phyloP scores from a whole-genome alignment of 345 rosid species.

The Dipteronia sinensis region DNA sequence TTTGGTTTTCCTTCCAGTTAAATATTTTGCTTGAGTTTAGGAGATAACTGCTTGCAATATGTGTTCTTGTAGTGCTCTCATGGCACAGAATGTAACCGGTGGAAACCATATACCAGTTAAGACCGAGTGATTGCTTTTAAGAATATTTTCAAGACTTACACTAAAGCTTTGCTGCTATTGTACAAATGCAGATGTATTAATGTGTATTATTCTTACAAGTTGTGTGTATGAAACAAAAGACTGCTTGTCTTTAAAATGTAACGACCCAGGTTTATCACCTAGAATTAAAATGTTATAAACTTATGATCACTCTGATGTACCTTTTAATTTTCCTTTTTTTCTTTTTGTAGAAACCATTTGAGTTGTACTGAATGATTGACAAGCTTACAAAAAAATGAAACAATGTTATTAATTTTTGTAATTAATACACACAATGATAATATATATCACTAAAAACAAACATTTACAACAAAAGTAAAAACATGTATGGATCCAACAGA shows the following conservation, averaged over 20 bases:
- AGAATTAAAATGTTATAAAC: neutral
- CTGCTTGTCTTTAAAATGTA: neutral
- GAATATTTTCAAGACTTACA: neutral
- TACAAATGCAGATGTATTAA: constrained; percentile 11
- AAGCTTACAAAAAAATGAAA: neutral
- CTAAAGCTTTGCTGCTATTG: neutral
- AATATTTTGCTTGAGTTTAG: constrained; percentile 5
- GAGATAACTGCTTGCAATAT: constrained; percentile 16
- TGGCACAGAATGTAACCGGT: constrained; percentile 87
- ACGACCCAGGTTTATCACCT: neutral
- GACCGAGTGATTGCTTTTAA: constrained; percentile 51
- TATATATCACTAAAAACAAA: neutral
- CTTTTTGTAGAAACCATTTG: neutral
- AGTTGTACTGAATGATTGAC: neutral
- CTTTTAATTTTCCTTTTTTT: neutral
- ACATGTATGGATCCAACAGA: no score
- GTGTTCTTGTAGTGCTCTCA: constrained; percentile 73
- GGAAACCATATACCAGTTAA: constrained; percentile 81
- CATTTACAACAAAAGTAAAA: no score
- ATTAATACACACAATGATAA: neutral
- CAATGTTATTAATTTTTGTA: neutral
- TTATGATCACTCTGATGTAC: neutral
- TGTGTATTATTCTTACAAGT: constrained; percentile 2
- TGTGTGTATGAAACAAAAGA: neutral
- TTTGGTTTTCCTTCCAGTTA: neutral